Conservation (phyloP, 148 eudicot genomes). For the Tetragonia tetragonoides region DNA sequence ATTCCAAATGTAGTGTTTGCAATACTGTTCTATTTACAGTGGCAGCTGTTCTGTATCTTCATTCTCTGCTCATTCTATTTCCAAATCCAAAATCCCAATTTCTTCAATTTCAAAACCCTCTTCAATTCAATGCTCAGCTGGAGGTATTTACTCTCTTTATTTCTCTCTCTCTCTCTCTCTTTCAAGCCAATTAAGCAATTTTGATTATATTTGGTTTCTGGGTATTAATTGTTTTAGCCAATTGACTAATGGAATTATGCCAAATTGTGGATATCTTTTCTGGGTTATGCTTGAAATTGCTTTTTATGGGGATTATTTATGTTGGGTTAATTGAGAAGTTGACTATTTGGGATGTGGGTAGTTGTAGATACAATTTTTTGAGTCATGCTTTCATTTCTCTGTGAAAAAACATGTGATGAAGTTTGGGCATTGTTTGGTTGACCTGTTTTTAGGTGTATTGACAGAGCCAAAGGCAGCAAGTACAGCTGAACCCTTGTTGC, state of each 20-base stretch:
- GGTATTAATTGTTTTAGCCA: neutral
- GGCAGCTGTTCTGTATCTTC: slow-evolving; percentile 35
- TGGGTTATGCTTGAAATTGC: neutral
- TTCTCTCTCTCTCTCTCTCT: slow-evolving; percentile 12
- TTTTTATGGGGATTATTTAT: neutral
- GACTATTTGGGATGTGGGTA: neutral
- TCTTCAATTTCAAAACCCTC: slow-evolving; percentile 26
- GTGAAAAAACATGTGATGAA: neutral
- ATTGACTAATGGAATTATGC: slow-evolving; percentile 9
- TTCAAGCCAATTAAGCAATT: neutral
- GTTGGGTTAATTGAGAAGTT: neutral
- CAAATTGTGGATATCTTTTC: neutral
- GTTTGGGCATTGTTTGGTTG: slow-evolving; percentile 6
- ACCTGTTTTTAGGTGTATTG: slow-evolving; percentile 50
- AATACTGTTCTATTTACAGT: slow-evolving; percentile 18
- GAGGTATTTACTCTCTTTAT: slow-evolving; percentile 24
- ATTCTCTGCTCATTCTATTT: slow-evolving; percentile 28
- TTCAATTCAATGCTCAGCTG: slow-evolving; percentile 41
- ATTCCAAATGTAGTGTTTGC: too few relatives aligned
- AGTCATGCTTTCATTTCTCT: neutral
- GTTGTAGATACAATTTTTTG: neutral
- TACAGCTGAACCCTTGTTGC: slow-evolving; percentile 78
- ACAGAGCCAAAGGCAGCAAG: slow-evolving; percentile 69
- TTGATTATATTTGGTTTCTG: neutral
- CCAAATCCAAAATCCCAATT: slow-evolving; percentile 21